Conservation (phyloP, 2,329 filamentous ascomycete genomes). For the Colletotrichum musae region DNA sequence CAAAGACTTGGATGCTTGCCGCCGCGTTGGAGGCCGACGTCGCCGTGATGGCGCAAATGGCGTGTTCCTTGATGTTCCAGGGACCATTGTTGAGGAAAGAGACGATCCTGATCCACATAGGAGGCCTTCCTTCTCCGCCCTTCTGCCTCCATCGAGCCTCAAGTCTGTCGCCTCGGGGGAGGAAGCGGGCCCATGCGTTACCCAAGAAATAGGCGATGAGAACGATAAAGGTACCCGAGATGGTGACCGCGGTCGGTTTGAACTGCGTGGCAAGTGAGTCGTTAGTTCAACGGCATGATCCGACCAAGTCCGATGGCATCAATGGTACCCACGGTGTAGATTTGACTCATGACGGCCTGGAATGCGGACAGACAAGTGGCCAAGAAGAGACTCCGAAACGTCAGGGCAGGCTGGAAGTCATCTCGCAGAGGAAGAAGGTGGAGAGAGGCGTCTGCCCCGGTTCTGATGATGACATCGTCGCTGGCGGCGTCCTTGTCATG, state of each 20-base stretch:
- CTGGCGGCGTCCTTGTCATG: conserved; percentile 46
- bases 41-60: conserved; percentile 67
- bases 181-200: conserved; percentile 59
- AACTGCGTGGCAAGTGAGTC: conserved; percentile 53
- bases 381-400: conserved; percentile 67
- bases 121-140: conserved; percentile 57
- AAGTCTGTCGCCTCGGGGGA: conserved; percentile 67
- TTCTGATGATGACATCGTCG: conserved; percentile 63
- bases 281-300: background rate
- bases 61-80: conserved; percentile 70
- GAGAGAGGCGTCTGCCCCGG: conserved; percentile 64
- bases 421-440: conserved; percentile 67
- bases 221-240: conserved; percentile 69
- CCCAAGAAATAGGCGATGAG: conserved; percentile 71
- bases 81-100: conserved; percentile 65
- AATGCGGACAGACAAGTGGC: conserved; percentile 65
- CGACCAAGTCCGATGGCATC: background rate
- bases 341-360: conserved; percentile 69
- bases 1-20: conserved; percentile 58
- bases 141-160: conserved; percentile 62
- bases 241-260: conserved; percentile 64
- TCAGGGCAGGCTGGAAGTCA: conserved; percentile 65
- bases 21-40: conserved; percentile 66
- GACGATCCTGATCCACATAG: conserved; percentile 56
- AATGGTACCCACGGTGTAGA: conserved; percentile 61